Conservation (phyloP, 768 basidiomycete species). For the Tulasnella sp. region DNA sequence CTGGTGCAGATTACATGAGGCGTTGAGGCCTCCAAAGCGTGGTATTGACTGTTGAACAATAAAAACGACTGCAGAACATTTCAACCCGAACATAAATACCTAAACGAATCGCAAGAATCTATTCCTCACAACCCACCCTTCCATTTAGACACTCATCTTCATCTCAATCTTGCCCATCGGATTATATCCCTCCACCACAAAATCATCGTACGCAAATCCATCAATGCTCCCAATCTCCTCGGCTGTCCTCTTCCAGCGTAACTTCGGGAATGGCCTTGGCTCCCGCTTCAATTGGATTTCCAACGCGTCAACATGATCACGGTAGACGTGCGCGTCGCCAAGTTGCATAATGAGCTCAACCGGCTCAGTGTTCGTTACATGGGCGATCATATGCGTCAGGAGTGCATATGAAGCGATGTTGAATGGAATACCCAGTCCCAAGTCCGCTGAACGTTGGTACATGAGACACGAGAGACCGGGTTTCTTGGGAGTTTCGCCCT, state of each 20-base stretch:
- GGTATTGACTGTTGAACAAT: background rate
- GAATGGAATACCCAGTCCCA: constrained; percentile 96
- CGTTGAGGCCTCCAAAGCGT: constrained; percentile 3
- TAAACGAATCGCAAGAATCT: background rate
- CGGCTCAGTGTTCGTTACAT: constrained; percentile 75
- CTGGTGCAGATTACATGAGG: background rate
- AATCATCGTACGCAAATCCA: constrained; percentile 69
- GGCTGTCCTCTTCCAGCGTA: constrained; percentile 54
- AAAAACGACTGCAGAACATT: background rate
- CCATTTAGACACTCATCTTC: constrained; percentile 85
- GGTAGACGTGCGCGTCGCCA: constrained; percentile 95
- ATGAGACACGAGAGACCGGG: constrained; percentile 86
- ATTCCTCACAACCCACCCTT: background rate
- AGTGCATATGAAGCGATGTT: constrained; percentile 99
- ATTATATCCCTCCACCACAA: constrained; percentile 79
- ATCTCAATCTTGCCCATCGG: constrained; percentile 78
- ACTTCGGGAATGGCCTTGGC: constrained; percentile 75
- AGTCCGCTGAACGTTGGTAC: constrained; percentile 96
- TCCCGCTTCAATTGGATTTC: constrained; percentile 67
- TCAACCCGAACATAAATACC: background rate
- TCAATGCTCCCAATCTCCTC: constrained; percentile 60
- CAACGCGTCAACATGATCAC: constrained; percentile 85
- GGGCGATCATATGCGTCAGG: constrained; percentile 96
- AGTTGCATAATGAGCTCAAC: constrained; percentile 92
- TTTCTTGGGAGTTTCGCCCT: constrained; percentile 37